These are phyloP conservation scores for Xylariaceae sp. DNA, from an alignment of 2,329 filamentous ascomycete genomes.

Conservation along the genomic window DNA sequence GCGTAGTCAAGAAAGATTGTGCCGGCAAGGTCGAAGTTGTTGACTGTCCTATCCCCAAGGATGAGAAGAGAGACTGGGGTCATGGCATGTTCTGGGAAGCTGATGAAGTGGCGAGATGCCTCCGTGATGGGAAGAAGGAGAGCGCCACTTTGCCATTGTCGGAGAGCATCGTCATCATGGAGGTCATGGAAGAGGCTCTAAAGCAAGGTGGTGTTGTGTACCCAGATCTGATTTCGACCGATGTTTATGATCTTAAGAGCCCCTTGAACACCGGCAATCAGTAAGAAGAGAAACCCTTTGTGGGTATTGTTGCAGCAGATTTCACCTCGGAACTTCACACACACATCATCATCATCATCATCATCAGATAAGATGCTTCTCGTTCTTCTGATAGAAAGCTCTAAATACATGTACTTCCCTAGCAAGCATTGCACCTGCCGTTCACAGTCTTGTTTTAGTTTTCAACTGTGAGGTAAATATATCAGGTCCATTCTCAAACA, in stretches of 20 bases:
- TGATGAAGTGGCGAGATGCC: conserved; percentile 69
- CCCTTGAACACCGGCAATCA: conserved; percentile 50
- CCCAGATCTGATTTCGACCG: conserved; percentile 53
- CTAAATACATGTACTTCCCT: no score
- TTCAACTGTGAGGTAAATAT: no score
- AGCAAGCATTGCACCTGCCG: no score
- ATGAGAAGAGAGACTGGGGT: conserved; percentile 51
- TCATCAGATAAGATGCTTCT: no score
- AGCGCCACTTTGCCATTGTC: conserved; percentile 65
- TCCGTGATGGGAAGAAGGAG: conserved; percentile 74
- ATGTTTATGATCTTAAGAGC: conserved; percentile 56
- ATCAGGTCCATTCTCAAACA: no score
- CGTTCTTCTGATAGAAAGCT: no score
- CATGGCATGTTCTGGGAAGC: conserved; percentile 90
- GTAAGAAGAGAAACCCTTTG: no score
- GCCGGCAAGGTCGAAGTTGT: conserved; percentile 47
- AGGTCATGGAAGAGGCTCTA: conserved; percentile 57
- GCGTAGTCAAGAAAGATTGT: conserved; percentile 53
- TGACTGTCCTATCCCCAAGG: conserved; percentile 50
- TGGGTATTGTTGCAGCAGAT: no score
- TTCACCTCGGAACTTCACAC: no score
- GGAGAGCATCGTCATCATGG: conserved; percentile 84
- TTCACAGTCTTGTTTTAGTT: no score
- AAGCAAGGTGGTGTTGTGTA: conserved; percentile 51
- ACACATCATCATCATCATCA: no score